Percentiles rank a stretch among this genome's conserved stretches.
phyloP scores from a whole-genome alignment of 768 basidiomycete species.

The Gloeophyllum trabeum region DNA sequence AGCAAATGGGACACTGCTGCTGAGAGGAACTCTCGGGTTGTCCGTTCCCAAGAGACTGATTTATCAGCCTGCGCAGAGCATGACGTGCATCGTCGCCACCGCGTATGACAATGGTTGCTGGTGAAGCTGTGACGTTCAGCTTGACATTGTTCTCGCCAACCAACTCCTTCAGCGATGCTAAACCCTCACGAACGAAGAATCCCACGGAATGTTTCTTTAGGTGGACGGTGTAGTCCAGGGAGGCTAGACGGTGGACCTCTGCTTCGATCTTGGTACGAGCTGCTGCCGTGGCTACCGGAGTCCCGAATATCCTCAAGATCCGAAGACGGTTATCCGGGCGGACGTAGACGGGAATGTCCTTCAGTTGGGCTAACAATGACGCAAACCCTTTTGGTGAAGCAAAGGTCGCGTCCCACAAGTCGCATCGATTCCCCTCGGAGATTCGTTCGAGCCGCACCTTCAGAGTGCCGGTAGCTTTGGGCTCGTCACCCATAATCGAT shows the following conservation, averaged over 20 bases:
- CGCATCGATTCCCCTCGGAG: no score
- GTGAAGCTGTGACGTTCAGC: conserved; percentile 28
- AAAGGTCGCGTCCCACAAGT: no score
- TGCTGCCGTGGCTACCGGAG: conserved; percentile 22
- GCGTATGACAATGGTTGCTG: conserved; percentile 35
- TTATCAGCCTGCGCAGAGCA: conserved; percentile 30
- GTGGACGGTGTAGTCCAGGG: conserved; percentile 27
- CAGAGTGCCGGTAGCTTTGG: no score
- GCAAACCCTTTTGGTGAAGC: no score
- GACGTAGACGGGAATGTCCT: no score
- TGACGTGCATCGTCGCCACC: conserved; percentile 48
- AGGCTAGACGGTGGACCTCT: conserved; percentile 36
- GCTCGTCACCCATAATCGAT: no score
- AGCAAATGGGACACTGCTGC: no score
- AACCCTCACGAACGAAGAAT: conserved; percentile 39
- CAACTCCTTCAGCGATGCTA: conserved; percentile 36
- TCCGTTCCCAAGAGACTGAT: no score
- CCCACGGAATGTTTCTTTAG: conserved; percentile 29
- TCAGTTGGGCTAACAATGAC: no score
- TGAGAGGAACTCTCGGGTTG: no score
- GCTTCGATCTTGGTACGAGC: conserved; percentile 32
- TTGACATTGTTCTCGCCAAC: conserved; percentile 43
- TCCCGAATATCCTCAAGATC: conserved; percentile 35
- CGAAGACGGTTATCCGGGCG: conserved; percentile 33
- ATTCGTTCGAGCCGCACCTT: no score